Evolutionary conservation across 2,329 filamentous ascomycete species (phyloP).

Genomic region (Colletotrichum viniferum): DNA sequence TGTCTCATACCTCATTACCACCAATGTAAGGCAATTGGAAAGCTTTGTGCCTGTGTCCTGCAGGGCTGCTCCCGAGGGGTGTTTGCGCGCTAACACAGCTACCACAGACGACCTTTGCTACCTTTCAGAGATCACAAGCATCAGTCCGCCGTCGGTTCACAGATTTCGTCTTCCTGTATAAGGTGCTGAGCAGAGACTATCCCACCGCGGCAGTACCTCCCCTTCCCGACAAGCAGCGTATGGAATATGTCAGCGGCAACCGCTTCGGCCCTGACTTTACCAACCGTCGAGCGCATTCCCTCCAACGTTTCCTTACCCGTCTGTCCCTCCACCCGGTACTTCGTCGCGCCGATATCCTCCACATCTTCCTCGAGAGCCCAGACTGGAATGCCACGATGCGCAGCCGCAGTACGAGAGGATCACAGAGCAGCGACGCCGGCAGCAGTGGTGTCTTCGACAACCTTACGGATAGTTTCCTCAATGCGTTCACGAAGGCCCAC

Average conservation of each 20-base stretch:
- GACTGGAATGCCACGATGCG: slow-evolving; percentile 99
- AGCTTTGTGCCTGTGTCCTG: neutral
- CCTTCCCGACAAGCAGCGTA: slow-evolving; percentile 97
- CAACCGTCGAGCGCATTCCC: slow-evolving; percentile 81
- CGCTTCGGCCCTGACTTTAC: slow-evolving; percentile 95
- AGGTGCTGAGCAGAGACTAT: slow-evolving; percentile 85
- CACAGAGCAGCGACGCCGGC: slow-evolving; percentile 51
- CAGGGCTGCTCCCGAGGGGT: neutral
- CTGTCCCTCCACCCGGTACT: slow-evolving; percentile 88
- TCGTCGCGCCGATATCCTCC: slow-evolving; percentile 79
- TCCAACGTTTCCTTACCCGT: slow-evolving; percentile 88
- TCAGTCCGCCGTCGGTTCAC: slow-evolving; percentile 90
- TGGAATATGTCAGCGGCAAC: slow-evolving; percentile 97
- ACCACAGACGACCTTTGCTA: slow-evolving; percentile 84
- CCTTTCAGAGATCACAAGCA: slow-evolving; percentile 83
- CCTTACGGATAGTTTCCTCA: slow-evolving; percentile 95
- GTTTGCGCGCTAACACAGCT: slow-evolving; percentile 2
- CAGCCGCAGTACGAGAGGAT: slow-evolving; percentile 70
- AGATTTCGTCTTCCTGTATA: slow-evolving; percentile 97
- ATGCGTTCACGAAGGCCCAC: slow-evolving; percentile 95
- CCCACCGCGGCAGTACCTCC: slow-evolving; percentile 92
- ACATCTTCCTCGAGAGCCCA: slow-evolving; percentile 87
- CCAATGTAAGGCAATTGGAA: slow-evolving; percentile 63
- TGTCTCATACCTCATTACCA: slow-evolving; percentile 93
- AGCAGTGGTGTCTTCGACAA: slow-evolving; percentile 85